Percentiles rank a stretch among this genome's conserved stretches.
Evolutionary conservation across 805 yeast species (phyloP).

Genomic region (Komagataella pseudopastoris): DNA sequence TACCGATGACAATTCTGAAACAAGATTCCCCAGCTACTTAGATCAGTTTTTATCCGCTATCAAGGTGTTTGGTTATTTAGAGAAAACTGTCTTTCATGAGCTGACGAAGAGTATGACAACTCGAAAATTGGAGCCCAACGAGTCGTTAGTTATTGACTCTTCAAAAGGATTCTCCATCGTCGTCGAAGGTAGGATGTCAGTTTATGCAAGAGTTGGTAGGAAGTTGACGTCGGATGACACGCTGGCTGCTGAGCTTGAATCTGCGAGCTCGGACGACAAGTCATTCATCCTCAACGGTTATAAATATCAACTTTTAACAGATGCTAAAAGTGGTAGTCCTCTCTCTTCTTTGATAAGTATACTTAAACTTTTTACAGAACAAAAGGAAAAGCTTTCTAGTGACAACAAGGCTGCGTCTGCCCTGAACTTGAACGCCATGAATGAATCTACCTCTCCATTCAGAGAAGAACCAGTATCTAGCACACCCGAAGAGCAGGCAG

Average conservation of each 20-base stretch:
- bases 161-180: constrained; percentile 76
- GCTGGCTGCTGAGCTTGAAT: constrained; percentile 6
- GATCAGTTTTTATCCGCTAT: constrained; percentile 88
- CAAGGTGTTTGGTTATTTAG: constrained; percentile 87
- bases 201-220: constrained; percentile 43
- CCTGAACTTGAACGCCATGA: neutral
- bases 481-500: neutral
- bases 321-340: constrained; percentile 74
- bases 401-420: neutral
- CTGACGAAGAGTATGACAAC: constrained; percentile 87
- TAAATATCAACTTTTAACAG: constrained; percentile 63
- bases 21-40: constrained; percentile 44
- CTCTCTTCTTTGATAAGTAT: constrained; percentile 74
- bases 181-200: constrained; percentile 81
- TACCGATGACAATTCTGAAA: constrained; percentile 21
- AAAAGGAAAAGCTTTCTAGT: constrained; percentile 8
- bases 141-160: constrained; percentile 59
- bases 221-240: constrained; percentile 7
- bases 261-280: constrained; percentile 17
- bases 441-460: neutral
- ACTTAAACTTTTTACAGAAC: constrained; percentile 54
- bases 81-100: constrained; percentile 83
- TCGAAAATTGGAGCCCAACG: constrained; percentile 66
- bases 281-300: constrained; percentile 39
- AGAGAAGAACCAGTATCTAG: neutral